Conservation (phyloP, 2,329 filamentous ascomycete species). For the Calonectria naviculata region DNA sequence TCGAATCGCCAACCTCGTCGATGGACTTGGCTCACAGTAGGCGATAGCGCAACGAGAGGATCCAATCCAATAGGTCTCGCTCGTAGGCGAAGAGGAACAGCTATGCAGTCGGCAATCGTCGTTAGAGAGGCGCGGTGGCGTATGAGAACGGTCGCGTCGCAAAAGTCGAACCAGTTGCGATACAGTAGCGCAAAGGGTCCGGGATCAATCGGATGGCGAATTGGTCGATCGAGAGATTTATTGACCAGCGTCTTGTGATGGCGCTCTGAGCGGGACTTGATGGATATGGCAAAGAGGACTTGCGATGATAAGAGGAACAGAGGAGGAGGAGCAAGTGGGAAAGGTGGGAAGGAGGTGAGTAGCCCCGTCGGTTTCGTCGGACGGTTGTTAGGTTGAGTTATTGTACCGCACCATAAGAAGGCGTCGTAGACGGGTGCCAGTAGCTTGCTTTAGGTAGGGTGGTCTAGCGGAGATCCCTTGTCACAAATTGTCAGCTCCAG, state of each 20-base stretch:
- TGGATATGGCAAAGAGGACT: constrained; percentile 4
- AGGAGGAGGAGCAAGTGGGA: constrained; percentile 14
- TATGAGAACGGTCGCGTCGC: constrained; percentile 28
- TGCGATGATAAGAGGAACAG: constrained; percentile 6
- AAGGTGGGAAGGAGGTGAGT: constrained; percentile 8
- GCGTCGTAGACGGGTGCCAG: constrained; percentile 22
- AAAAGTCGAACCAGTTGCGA: constrained; percentile 35
- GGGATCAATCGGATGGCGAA: constrained; percentile 27
- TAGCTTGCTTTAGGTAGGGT: constrained; percentile 22
- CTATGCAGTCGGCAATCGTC: constrained; percentile 12
- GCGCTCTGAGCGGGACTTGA: constrained; percentile 18
- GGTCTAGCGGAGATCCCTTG: constrained; percentile 26
- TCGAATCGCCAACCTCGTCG: constrained; percentile 23
- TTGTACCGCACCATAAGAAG: constrained; percentile 20
- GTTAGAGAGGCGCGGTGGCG: constrained; percentile 28
- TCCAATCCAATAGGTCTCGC: not conserved
- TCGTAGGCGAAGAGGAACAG: not conserved
- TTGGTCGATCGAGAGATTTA: constrained; percentile 25
- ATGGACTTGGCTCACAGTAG: constrained; percentile 2
- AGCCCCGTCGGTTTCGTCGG: constrained; percentile 21
- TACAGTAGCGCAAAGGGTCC: constrained; percentile 32
- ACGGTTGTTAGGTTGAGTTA: constrained; percentile 21
- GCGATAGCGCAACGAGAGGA: not conserved
- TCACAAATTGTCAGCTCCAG: constrained; percentile 25
- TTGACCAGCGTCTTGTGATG: constrained; percentile 22